Base-by-base conservation (phyloP, 345 rosid species). In the Mercurialis annua region DNA sequence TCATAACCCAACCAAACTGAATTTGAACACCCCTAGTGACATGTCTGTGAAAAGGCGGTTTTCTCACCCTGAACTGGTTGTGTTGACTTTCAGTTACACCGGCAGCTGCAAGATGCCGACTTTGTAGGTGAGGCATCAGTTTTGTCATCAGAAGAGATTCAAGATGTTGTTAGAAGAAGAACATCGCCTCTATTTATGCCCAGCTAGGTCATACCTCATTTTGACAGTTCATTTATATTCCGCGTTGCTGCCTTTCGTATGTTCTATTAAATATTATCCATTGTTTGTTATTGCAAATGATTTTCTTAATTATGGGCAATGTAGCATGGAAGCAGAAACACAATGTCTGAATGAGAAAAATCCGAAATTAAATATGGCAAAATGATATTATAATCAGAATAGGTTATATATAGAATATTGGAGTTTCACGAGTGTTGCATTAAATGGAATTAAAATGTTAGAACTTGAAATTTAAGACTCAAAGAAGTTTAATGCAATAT, bases 161-260 rank as follows among this genome's bases (percentile, higher is more conserved):
- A 83, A 54, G 98, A 83, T 79, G 81, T 83, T 30, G 86, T 76
- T 51, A 73, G 71, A 52, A 84, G 89, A 67, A 87, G 82, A 72
- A 85, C 78, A 8, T 85, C 94, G 5, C 96, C 96, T 54, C 71
- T 83, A 47, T 87, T 85, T 68, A 72, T 36, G 49, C 86, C 77
- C 38, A 73, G 76, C 70, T 84, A 77, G 71, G 34, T 52, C 15
- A 48, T 42, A 20, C 20, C 17, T 11, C 20, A 12, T 0, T 40
- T 34, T 20, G 3, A 36, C 52, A 16, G 48, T 60, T 46, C 40
- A 11, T 53, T 47, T 64, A 9, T 14, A 7, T 40, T 26, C 18
- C 15, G 36, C 34, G 8, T 14, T 24, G 34, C 55, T 12, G 40
- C 27, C 10, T 44, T 31, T 20, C 36, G 20, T 23, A 23, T 49